These are phyloP conservation scores for Penicillium vulpinum DNA, from an alignment of 2,329 filamentous ascomycete genomes.

Conservation along the genomic window DNA sequence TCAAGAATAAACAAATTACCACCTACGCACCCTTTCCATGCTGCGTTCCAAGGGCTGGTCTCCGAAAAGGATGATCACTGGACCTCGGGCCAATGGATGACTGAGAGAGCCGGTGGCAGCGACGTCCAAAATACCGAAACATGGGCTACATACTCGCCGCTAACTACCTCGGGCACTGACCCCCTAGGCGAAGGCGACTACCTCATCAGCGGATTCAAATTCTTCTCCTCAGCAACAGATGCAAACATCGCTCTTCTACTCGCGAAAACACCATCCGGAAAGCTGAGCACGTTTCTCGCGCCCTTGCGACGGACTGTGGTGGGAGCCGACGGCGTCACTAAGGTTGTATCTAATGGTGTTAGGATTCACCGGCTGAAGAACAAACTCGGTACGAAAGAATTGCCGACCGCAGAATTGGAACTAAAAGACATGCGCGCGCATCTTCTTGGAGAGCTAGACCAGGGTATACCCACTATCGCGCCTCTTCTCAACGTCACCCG, in stretches of 20 bases:
- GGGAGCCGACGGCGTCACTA: constrained; percentile 10
- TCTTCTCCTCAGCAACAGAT: constrained; percentile 69
- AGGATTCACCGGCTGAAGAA: constrained; percentile 67
- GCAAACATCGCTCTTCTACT: constrained; percentile 64
- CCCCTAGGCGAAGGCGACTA: constrained; percentile 33
- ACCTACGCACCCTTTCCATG: constrained; percentile 24
- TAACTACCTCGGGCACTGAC: constrained; percentile 4
- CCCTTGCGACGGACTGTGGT: constrained; percentile 54
- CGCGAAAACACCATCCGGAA: constrained; percentile 57
- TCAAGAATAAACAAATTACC: constrained; percentile 17
- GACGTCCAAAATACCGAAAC: constrained; percentile 40
- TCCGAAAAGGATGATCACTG: constrained; percentile 33
- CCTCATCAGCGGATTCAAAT: constrained; percentile 67
- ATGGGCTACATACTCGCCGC: constrained; percentile 30
- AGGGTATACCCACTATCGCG: constrained; percentile 67
- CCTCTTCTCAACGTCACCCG: constrained; percentile 67
- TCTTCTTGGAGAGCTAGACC: constrained; percentile 66
- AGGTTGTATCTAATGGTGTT: constrained; percentile 62
- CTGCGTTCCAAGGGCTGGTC: constrained; percentile 27
- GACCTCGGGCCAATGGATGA: constrained; percentile 44
- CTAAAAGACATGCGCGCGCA: constrained; percentile 59
- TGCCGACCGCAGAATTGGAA: constrained; percentile 72
- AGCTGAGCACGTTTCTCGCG: constrained; percentile 64
- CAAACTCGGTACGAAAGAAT: constrained; percentile 68
- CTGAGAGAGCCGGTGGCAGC: constrained; percentile 38